These are phyloP conservation scores for Ochetophila trinervis DNA, from an alignment of 306 rosid species.

Conservation along the genomic window DNA sequence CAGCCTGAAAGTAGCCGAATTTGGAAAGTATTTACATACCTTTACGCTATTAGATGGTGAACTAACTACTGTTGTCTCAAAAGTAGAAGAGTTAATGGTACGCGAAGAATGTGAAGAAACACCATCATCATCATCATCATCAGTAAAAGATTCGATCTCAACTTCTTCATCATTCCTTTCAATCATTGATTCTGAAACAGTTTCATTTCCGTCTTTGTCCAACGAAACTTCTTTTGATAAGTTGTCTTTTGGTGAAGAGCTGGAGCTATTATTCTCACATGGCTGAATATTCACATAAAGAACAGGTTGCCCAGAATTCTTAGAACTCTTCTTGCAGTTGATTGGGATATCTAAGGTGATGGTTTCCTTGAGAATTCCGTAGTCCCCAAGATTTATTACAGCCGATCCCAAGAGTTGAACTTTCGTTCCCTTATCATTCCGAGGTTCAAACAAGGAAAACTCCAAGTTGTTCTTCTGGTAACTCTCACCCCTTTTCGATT, in stretches of 20 bases:
- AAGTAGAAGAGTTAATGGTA: constrained; percentile 37
- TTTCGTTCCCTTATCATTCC: constrained; percentile 53
- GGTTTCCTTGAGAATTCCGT: constrained; percentile 46
- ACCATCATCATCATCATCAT: constrained; percentile 58
- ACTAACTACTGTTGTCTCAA: constrained; percentile 39
- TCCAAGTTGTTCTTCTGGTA: constrained; percentile 69
- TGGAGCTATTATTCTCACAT: constrained; percentile 41
- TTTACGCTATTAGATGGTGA: constrained; percentile 37
- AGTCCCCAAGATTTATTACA: constrained; percentile 64
- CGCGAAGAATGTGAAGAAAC: constrained; percentile 37
- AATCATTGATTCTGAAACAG: constrained; percentile 42
- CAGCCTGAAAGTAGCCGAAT: background rate
- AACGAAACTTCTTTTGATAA: constrained; percentile 47
- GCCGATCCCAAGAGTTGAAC: constrained; percentile 65
- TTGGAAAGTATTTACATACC: constrained; percentile 28
- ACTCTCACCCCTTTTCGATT: constrained; percentile 50
- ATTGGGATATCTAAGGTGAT: constrained; percentile 34
- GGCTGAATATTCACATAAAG: constrained; percentile 64
- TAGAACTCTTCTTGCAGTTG: constrained; percentile 62
- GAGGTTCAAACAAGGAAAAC: constrained; percentile 50
- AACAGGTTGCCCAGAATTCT: constrained; percentile 46
- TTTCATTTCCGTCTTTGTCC: constrained; percentile 51
- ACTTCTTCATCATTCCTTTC: constrained; percentile 43
- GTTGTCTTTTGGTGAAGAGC: constrained; percentile 53
- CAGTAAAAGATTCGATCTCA: constrained; percentile 72